Percentiles rank a stretch among this genome's conserved stretches.
Evolutionary conservation across 179 eudicot genomes (phyloP).

Genomic region (Dionaea muscipula): DNA sequence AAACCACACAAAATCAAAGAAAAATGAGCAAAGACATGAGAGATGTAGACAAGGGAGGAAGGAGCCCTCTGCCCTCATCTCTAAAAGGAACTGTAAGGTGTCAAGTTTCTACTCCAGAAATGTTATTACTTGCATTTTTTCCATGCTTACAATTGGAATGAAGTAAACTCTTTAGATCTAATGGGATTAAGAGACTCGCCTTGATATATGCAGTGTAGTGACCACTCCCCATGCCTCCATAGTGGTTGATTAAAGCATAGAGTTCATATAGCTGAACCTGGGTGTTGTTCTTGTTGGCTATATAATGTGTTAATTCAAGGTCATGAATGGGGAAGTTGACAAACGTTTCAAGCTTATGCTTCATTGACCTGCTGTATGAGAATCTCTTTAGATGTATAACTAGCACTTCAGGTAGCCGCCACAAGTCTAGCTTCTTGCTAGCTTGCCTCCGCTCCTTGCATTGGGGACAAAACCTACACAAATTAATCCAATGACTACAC

Average conservation of each 20-base stretch:
- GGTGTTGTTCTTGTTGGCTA: conserved; percentile 68
- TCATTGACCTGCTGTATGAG: conserved; percentile 82
- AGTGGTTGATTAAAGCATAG: conserved; percentile 87
- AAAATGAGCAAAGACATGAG: no score
- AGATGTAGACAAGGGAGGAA: no score
- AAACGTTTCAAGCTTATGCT: conserved; percentile 80
- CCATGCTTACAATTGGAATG: background rate
- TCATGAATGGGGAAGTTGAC: conserved; percentile 86
- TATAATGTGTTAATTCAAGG: conserved; percentile 75
- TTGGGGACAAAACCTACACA: conserved; percentile 76
- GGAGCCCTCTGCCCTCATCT: background rate
- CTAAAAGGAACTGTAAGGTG: background rate
- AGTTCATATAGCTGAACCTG: conserved; percentile 74
- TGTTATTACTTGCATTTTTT: no score
- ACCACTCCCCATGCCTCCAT: conserved; percentile 95
- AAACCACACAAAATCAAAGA: no score
- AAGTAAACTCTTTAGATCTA: background rate
- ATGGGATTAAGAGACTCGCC: conserved; percentile 32
- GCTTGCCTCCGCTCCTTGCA: conserved; percentile 94
- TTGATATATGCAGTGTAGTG: conserved; percentile 94
- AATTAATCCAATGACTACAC: background rate
- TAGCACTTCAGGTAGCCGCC: conserved; percentile 96
- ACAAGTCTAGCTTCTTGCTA: conserved; percentile 82
- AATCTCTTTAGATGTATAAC: conserved; percentile 92
- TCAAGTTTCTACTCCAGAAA: no score